phyloP scores from a whole-genome alignment of 2,329 filamentous ascomycete species.

The Elsinoe batatas region DNA sequence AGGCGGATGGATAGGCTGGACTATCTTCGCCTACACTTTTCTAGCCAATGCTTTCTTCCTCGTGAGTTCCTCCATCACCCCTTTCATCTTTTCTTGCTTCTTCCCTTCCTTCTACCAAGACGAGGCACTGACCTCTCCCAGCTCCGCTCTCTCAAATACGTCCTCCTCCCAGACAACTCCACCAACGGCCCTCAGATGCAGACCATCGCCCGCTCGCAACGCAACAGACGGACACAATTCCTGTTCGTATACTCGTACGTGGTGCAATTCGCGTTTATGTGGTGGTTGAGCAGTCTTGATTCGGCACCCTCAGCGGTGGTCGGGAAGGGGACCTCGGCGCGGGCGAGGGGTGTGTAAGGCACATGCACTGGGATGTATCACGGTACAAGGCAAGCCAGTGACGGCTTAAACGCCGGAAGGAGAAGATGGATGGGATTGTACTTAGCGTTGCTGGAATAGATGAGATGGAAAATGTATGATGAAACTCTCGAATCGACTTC shows the following conservation, averaged over 20 bases:
- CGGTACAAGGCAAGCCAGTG: too few species aligned
- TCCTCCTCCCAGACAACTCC: constrained; percentile 68
- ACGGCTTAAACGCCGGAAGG: too few species aligned
- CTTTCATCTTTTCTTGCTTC: neutral
- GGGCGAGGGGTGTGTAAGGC: neutral
- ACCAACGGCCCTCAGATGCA: constrained; percentile 54
- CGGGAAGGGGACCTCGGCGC: neutral
- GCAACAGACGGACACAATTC: constrained; percentile 81
- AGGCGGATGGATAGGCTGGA: constrained; percentile 80
- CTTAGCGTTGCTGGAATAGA: neutral
- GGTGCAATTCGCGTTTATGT: constrained; percentile 92
- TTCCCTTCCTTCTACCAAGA: neutral
- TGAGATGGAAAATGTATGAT: neutral
- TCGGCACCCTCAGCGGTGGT: constrained; percentile 2
- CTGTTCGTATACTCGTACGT: constrained; percentile 90
- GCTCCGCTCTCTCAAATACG: constrained; percentile 93
- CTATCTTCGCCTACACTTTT: constrained; percentile 83
- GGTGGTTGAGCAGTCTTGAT: constrained; percentile 53
- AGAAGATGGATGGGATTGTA: too few species aligned
- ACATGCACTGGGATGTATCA: neutral
- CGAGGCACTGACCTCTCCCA: constrained; percentile 28
- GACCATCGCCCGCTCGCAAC: constrained; percentile 72
- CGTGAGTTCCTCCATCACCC: constrained; percentile 43
- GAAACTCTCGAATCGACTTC: too few species aligned
- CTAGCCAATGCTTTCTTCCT: constrained; percentile 90